Evolutionary conservation across 73 alveolate genomes (phyloP).

Genomic region (Stentor coeruleus): DNA sequence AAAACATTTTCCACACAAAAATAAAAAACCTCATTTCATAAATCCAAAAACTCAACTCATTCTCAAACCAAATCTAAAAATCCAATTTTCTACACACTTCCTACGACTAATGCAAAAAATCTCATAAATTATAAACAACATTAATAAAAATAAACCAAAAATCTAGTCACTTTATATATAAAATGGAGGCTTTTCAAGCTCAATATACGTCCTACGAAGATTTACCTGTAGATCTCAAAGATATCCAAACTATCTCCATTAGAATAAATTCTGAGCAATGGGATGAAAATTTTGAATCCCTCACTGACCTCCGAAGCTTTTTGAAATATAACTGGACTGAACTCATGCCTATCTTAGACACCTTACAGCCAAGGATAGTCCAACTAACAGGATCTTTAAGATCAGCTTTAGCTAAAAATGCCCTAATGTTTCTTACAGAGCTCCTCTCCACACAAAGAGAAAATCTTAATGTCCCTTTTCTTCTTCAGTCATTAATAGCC

Average conservation of each 20-base stretch:
- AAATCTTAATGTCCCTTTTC: background rate
- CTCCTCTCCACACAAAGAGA: background rate
- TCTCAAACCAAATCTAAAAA: no score
- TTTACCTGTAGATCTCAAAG: background rate
- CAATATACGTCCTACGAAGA: background rate
- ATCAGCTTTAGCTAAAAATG: background rate
- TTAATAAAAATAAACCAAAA: no score
- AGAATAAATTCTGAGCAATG: background rate
- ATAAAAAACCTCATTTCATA: no score
- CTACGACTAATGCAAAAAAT: no score
- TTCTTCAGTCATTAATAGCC: no score
- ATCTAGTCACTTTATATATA: no score
- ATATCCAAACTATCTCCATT: background rate
- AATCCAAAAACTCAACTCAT: no score
- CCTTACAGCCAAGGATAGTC: background rate
- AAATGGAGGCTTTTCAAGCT: no score
- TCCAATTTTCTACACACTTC: no score
- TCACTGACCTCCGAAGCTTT: background rate
- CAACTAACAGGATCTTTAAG: background rate
- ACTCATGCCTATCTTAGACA: background rate
- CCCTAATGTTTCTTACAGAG: background rate
- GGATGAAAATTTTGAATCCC: background rate
- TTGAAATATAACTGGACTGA: background rate
- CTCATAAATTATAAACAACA: no score
- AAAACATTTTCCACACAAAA: no score